Percentiles rank a stretch among this genome's conserved stretches.
Evolutionary conservation across 371 early-diverging fungal genomes (phyloP).

Genomic region (Apophysomyces elegans): DNA sequence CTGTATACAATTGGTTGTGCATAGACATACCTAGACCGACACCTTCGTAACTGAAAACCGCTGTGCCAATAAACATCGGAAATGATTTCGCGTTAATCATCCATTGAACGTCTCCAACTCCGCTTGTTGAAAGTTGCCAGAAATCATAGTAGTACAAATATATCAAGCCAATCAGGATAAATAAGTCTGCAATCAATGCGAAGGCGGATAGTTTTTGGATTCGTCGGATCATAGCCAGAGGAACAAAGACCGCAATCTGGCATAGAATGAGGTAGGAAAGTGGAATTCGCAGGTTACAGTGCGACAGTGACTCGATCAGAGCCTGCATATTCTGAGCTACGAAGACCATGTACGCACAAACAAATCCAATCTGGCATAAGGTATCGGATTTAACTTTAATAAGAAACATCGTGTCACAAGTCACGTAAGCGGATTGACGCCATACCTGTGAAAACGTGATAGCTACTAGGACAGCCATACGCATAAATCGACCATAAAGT

Average conservation of each 20-base stretch:
- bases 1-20: background rate
- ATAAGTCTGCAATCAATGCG: constrained; percentile 83
- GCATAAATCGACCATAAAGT: constrained; percentile 75
- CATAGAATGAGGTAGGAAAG: constrained; percentile 61
- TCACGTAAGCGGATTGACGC: background rate
- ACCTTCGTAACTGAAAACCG: constrained; percentile 90
- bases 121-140: constrained; percentile 57
- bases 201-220: constrained; percentile 82
- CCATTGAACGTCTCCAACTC: constrained; percentile 59
- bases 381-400: too few species aligned
- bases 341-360: constrained; percentile 89
- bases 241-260: constrained; percentile 79
- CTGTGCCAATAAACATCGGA: constrained; percentile 85
- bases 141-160: constrained; percentile 86
- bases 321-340: constrained; percentile 84
- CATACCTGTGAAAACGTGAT: constrained; percentile 81
- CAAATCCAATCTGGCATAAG: constrained; percentile 72
- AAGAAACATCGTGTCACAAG: too few species aligned
- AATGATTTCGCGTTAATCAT: constrained; percentile 64
- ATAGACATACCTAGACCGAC: constrained; percentile 65
- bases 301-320: constrained; percentile 61
- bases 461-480: constrained; percentile 68
- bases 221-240: constrained; percentile 82
- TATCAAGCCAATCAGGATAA: constrained; percentile 78
- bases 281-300: constrained; percentile 37